Evolutionary conservation across 768 basidiomycete species (phyloP), one percentile per base, ranked within the genome.

Genomic region (Mycena latifolia): DNA sequence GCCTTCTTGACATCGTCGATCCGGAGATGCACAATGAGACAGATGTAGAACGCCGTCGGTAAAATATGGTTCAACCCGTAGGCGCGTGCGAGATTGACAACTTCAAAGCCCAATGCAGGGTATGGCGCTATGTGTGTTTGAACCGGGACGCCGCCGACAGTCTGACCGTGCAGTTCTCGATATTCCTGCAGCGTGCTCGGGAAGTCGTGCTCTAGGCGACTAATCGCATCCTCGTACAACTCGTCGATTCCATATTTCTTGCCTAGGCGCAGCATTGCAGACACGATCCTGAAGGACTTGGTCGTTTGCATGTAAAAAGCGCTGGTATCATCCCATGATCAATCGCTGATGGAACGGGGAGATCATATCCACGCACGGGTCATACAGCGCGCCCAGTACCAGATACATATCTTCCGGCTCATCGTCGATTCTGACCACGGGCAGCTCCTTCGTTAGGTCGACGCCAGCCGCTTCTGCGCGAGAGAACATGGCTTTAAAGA

Each of bases 341-440:
- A n/a, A n/a, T n/a, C n/a, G n/a, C n/a, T n/a, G n/a, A n/a, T n/a
- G n/a, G n/a, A n/a, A n/a, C n/a, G n/a, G n/a, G n/a, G n/a, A n/a
- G n/a, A n/a, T n/a, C n/a, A n/a, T n/a, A n/a, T n/a, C n/a, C 43
- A 25, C 31, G 52, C 17, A 54, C 52, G 52, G 52, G 37, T 54
- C 37, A 24, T 24, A 37, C n/a, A 54, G n/a, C 33, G 52, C 52
- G 4, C 6, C 14, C 5, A 50, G 27, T 27, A 29, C 27, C 2
- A 50, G 28, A 50, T 31, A 31, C 48, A 50, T 50, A 50, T 50
- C 28, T 17, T 50, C 25, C 27, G 17, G 25, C 14, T 15, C 27
- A 27, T 50, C 48, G 27, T 50, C 28, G 17, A 50, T 50, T 31
- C 48, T 50, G 28, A 50, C 28, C 18, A 50, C 48, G 1, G 48